These are phyloP conservation scores for Vaccinium macrocarpon DNA, from an alignment of 148 eudicot genomes.

Conservation along the genomic window DNA sequence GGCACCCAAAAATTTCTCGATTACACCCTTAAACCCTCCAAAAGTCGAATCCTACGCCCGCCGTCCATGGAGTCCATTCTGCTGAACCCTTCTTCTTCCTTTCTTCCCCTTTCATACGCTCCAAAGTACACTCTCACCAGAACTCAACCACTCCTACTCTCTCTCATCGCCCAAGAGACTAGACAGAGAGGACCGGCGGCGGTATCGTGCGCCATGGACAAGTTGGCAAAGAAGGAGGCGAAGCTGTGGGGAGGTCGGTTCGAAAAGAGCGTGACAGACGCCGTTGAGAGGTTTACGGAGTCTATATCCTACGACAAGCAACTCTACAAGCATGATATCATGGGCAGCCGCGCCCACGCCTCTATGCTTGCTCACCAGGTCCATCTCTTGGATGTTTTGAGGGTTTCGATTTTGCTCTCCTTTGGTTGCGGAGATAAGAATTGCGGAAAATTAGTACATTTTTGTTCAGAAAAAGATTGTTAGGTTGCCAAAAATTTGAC, in stretches of 20 bases:
- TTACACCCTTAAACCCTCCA: no score
- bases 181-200: not conserved
- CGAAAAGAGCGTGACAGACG: conserved; percentile 83
- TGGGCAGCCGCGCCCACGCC: conserved; percentile 94
- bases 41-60: not conserved
- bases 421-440: no score
- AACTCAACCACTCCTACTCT: not conserved
- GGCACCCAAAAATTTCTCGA: no score
- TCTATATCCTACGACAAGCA: conserved; percentile 86
- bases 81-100: not conserved
- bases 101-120: not conserved
- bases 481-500: no score
- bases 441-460: not conserved
- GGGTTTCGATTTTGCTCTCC: not conserved
- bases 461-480: no score
- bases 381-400: not conserved
- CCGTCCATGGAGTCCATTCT: conserved; percentile 20
- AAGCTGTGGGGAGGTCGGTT: conserved; percentile 98
- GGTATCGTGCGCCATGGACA: not conserved
- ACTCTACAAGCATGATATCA: conserved; percentile 87
- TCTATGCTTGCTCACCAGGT: conserved; percentile 96
- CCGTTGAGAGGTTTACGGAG: conserved; percentile 89
- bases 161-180: not conserved
- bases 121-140: not conserved
- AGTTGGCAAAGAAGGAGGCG: conserved; percentile 42